Conservation (phyloP, 1,139 yeast species). For the Hansenula sp. region DNA sequence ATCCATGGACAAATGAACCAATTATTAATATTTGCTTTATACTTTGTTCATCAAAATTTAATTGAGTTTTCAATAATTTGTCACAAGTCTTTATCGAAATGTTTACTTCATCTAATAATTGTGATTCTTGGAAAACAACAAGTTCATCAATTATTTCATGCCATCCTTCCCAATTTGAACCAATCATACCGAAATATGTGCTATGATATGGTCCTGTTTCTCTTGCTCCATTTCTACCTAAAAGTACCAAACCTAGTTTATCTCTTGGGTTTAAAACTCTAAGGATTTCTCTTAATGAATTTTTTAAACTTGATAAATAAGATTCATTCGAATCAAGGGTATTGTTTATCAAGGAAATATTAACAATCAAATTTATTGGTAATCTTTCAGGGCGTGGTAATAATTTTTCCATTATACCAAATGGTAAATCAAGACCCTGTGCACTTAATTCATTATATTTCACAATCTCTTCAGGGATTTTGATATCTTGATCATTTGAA, state of each 20-base stretch:
- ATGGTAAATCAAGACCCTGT: conserved; percentile 37
- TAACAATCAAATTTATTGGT: conserved; percentile 46
- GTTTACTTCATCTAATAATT: conserved; percentile 4
- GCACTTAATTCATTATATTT: conserved; percentile 34
- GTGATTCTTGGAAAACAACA: conserved; percentile 24
- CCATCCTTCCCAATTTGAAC: conserved; percentile 59
- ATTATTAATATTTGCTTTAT: neutral
- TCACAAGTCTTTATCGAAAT: neutral
- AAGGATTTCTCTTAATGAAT: conserved; percentile 28
- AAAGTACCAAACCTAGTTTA: conserved; percentile 48
- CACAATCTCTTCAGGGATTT: conserved; percentile 38
- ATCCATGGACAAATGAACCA: neutral
- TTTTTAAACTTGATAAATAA: conserved; percentile 30
- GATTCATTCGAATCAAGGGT: conserved; percentile 30
- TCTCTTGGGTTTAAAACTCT: conserved; percentile 38
- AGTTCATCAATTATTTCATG: conserved; percentile 40
- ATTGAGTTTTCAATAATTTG: conserved; percentile 1
- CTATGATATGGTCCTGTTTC: conserved; percentile 34
- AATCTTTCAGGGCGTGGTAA: conserved; percentile 37
- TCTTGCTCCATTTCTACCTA: conserved; percentile 44
- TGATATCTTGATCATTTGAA: conserved; percentile 17
- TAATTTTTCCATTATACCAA: conserved; percentile 32
- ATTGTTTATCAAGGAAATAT: conserved; percentile 40
- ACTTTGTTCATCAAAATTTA: neutral
- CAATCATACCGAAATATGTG: conserved; percentile 51